These are phyloP conservation scores for Solanum ossicruentum DNA, from an alignment of 257 asterid genomes.

Conservation along the genomic window DNA sequence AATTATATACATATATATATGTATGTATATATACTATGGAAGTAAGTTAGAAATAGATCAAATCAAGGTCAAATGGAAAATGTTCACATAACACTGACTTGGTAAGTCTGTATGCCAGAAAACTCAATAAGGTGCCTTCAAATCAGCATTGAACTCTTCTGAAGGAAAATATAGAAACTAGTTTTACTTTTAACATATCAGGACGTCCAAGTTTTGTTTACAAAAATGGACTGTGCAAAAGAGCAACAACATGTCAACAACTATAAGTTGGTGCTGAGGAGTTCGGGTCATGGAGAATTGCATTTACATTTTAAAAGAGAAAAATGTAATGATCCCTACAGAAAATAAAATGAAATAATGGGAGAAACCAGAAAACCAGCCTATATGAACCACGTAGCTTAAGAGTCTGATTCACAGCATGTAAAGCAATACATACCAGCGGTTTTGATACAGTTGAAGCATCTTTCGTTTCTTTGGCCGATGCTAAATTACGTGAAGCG, in stretches of 20 bases:
- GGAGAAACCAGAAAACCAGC: background rate
- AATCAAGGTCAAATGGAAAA: background rate
- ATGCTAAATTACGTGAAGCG: conserved; percentile 39
- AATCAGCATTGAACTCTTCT: background rate
- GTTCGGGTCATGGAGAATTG: background rate
- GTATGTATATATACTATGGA: too few species aligned
- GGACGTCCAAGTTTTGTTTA: background rate
- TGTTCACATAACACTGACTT: background rate
- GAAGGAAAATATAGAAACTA: background rate
- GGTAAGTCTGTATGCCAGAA: background rate
- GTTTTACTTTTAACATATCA: background rate
- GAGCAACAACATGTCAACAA: background rate
- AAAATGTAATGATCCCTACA: background rate
- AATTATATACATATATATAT: too few species aligned
- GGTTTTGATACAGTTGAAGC: conserved; percentile 42
- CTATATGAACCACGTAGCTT: background rate
- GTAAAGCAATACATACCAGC: conserved; percentile 38
- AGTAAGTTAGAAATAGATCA: background rate
- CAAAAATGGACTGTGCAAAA: background rate
- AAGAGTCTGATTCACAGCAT: background rate
- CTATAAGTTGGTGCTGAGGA: background rate
- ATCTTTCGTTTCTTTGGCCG: conserved; percentile 44
- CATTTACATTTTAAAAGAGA: background rate
- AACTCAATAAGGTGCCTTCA: background rate
- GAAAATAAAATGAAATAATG: background rate